These are phyloP conservation scores for Pulchroboletus neoregius DNA, from an alignment of 1,284 basidiomycete genomes.

Conservation along the genomic window DNA sequence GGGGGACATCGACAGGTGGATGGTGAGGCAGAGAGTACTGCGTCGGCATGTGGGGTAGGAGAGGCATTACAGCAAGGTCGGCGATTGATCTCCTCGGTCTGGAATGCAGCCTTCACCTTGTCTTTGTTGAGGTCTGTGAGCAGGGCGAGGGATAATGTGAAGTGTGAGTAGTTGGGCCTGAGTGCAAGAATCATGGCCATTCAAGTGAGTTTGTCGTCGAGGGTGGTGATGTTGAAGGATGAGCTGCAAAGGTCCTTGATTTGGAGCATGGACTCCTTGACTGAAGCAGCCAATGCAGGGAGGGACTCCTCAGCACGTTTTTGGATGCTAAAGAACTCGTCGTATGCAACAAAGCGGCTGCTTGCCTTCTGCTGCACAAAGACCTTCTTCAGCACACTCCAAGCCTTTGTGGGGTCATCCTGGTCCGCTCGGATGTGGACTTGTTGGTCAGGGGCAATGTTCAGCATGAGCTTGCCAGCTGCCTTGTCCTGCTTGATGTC, in stretches of 20 bases:
- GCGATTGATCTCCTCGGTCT: neutral
- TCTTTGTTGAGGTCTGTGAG: neutral
- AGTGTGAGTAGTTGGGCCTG: neutral
- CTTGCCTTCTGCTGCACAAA: conserved; percentile 1
- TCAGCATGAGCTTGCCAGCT: neutral
- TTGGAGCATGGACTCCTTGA: conserved; percentile 21
- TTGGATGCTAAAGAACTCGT: neutral
- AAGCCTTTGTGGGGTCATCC: neutral
- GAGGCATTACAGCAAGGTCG: neutral
- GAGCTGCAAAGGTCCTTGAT: conserved; percentile 13
- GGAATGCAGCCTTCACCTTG: neutral
- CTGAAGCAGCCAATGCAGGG: conserved; percentile 21
- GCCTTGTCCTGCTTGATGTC: neutral
- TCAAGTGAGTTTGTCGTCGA: neutral
- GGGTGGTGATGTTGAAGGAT: neutral
- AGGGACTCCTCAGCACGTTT: conserved; percentile 31
- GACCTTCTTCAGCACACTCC: neutral
- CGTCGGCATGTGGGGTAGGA: neutral
- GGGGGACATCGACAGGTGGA: neutral
- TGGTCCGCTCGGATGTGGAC: neutral
- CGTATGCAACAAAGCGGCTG: conserved; percentile 1
- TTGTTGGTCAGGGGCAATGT: neutral
- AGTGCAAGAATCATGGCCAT: neutral
- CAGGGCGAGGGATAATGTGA: neutral
- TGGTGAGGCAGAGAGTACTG: neutral